phyloP scores from a whole-genome alignment of 768 basidiomycete genomes.

The Hirschioporus abietinus region DNA sequence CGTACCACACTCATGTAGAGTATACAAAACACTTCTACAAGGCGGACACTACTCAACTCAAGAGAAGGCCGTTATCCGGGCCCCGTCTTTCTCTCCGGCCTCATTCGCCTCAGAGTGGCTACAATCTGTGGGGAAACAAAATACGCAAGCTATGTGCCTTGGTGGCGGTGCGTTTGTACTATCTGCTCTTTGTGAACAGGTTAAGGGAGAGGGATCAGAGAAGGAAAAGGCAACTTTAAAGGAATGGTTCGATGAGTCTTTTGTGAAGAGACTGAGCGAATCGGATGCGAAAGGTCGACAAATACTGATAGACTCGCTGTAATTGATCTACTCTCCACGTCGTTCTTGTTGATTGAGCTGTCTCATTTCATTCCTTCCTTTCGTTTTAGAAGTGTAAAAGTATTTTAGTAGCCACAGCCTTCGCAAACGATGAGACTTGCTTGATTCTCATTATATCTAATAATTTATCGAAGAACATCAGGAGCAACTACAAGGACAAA shows the following conservation, averaged over 20 bases:
- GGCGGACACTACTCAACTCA: constrained; percentile 82
- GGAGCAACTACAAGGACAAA: background rate
- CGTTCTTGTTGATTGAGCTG: background rate
- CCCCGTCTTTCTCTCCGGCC: constrained; percentile 49
- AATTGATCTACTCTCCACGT: background rate
- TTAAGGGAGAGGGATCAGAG: constrained; percentile 34
- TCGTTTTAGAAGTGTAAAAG: background rate
- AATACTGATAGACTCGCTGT: constrained; percentile 48
- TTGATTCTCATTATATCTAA: background rate
- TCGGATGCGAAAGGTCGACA: constrained; percentile 65
- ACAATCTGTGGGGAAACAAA: constrained; percentile 45
- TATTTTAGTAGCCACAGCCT: background rate
- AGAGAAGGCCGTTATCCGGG: constrained; percentile 46
- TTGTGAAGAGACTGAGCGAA: constrained; percentile 41
- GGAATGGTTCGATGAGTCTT: constrained; percentile 51
- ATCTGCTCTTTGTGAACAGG: constrained; percentile 62
- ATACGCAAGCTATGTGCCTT: constrained; percentile 49
- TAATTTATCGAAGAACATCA: background rate
- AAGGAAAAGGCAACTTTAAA: constrained; percentile 42
- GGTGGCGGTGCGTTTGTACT: constrained; percentile 70
- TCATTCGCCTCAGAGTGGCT: constrained; percentile 59
- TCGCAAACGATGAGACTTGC: background rate
- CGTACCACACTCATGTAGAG: constrained; percentile 72
- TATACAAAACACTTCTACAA: constrained; percentile 87
- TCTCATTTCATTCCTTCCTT: background rate